These are phyloP conservation scores for Colletotrichum neosansevieriae DNA, from an alignment of 2,329 filamentous ascomycete genomes.

Conservation along the genomic window DNA sequence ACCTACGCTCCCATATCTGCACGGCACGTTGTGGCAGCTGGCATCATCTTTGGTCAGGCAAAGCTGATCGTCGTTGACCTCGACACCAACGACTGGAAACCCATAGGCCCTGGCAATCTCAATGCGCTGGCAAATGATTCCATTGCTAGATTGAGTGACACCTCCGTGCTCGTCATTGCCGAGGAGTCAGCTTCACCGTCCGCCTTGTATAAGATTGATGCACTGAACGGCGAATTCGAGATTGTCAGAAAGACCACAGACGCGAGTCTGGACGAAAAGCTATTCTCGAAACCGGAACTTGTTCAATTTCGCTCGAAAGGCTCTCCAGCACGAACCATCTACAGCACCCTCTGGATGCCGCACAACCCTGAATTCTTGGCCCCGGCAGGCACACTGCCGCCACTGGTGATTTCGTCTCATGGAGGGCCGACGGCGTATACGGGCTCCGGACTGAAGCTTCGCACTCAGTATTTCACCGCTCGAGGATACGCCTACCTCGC, in stretches of 20 bases:
- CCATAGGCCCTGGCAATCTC: constrained; percentile 44
- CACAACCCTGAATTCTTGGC: constrained; percentile 58
- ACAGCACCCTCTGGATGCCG: constrained; percentile 63
- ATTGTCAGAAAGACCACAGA: constrained; percentile 52
- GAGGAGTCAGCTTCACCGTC: constrained; percentile 48
- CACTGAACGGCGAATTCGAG: constrained; percentile 41
- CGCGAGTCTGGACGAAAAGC: constrained; percentile 44
- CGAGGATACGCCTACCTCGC: constrained; percentile 64
- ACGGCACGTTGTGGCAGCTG: constrained; percentile 50
- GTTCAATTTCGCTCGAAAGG: constrained; percentile 48
- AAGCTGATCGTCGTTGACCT: constrained; percentile 55
- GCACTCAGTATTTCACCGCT: constrained; percentile 65
- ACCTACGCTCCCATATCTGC: constrained; percentile 54
- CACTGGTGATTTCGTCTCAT: constrained; percentile 63
- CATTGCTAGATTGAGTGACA: constrained; percentile 50
- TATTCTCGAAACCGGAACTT: constrained; percentile 54
- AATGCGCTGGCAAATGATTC: constrained; percentile 50
- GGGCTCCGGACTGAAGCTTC: constrained; percentile 57
- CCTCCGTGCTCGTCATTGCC: constrained; percentile 53
- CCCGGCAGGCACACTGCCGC: constrained; percentile 55
- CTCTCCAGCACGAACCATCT: constrained; percentile 48
- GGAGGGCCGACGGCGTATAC: constrained; percentile 63
- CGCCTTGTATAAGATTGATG: constrained; percentile 52
- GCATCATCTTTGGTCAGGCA: constrained; percentile 49
- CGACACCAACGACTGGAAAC: constrained; percentile 45